Evolutionary conservation across 495 filamentous ascomycete genomes (phyloP).

Genomic region (Penicillium fimorum): DNA sequence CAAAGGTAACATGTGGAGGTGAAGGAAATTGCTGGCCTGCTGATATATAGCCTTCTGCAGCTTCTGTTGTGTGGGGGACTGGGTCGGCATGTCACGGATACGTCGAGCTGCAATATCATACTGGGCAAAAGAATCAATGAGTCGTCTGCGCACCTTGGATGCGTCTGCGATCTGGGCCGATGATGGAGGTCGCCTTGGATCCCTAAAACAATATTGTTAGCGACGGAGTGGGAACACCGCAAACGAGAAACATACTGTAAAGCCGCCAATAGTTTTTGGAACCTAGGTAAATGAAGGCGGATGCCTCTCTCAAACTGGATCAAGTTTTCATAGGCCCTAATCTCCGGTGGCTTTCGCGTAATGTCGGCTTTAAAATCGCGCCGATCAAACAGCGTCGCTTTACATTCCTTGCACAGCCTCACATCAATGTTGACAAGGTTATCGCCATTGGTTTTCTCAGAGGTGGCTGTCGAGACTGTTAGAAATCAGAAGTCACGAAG

Average conservation of each 20-base stretch:
- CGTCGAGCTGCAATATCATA: slow-evolving; percentile 83
- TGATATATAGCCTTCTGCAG: slow-evolving; percentile 85
- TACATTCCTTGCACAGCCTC: slow-evolving; percentile 90
- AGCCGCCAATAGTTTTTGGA: slow-evolving; percentile 73
- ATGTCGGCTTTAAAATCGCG: slow-evolving; percentile 76
- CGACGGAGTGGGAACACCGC: slow-evolving; percentile 16
- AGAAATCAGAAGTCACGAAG: background rate
- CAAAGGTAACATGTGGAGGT: slow-evolving; percentile 88
- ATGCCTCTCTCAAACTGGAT: slow-evolving; percentile 90
- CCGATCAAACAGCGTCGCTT: slow-evolving; percentile 76
- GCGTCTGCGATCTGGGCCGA: slow-evolving; percentile 79
- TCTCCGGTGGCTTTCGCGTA: slow-evolving; percentile 66
- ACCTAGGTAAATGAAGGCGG: slow-evolving; percentile 75
- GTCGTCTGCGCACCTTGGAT: slow-evolving; percentile 82
- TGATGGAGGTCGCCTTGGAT: slow-evolving; percentile 69
- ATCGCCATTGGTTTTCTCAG: slow-evolving; percentile 57
- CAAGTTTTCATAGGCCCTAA: slow-evolving; percentile 82
- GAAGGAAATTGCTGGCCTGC: slow-evolving; percentile 79
- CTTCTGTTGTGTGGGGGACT: slow-evolving; percentile 68
- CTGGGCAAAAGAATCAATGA: slow-evolving; percentile 88
- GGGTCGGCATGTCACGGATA: slow-evolving; percentile 72
- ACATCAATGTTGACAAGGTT: slow-evolving; percentile 70
- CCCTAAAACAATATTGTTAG: slow-evolving; percentile 35
- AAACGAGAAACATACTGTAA: slow-evolving; percentile 52
- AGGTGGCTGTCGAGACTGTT: slow-evolving; percentile 44